Evolutionary conservation across 345 rosid species (phyloP).

Genomic region (Schrenkiella parvula): DNA sequence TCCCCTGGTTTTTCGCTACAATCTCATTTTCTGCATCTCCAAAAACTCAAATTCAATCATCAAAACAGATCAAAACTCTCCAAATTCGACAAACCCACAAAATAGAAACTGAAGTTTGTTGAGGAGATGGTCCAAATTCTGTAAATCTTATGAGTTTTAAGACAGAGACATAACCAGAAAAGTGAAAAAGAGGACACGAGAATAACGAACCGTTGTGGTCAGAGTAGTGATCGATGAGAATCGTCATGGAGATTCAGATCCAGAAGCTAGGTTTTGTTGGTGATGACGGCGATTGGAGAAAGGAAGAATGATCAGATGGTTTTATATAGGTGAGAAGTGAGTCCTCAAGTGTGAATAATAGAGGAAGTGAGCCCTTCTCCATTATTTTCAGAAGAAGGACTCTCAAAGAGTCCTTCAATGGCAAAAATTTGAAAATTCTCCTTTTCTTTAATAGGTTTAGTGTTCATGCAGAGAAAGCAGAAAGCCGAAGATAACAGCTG

Average conservation of each 20-base stretch:
- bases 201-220: conserved; percentile 19
- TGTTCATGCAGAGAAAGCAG: conserved; percentile 8
- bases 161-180: background rate
- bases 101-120: background rate
- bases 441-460: background rate
- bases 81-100: background rate
- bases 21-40: conserved; percentile 28
- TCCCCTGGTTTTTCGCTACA: conserved; percentile 39
- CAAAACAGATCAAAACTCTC: background rate
- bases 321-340: conserved; percentile 1
- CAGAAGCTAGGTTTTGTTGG: conserved; percentile 21
- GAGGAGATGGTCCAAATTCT: background rate
- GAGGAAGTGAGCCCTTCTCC: conserved; percentile 28
- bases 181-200: background rate
- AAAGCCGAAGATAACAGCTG: background rate
- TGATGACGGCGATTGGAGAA: conserved; percentile 18
- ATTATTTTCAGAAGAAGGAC: conserved; percentile 29
- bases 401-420: conserved; percentile 18
- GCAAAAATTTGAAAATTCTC: conserved; percentile 1
- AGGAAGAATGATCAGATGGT: background rate
- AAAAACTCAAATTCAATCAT: background rate
- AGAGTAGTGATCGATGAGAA: conserved; percentile 8
- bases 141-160: background rate
- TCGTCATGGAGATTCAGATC: conserved; percentile 22
- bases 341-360: conserved; percentile 32